Percentiles rank a stretch among this genome's conserved stretches.
Conservation (phyloP, 1,139 yeast genomes). For the Lodderomyces jiufengensis region DNA sequence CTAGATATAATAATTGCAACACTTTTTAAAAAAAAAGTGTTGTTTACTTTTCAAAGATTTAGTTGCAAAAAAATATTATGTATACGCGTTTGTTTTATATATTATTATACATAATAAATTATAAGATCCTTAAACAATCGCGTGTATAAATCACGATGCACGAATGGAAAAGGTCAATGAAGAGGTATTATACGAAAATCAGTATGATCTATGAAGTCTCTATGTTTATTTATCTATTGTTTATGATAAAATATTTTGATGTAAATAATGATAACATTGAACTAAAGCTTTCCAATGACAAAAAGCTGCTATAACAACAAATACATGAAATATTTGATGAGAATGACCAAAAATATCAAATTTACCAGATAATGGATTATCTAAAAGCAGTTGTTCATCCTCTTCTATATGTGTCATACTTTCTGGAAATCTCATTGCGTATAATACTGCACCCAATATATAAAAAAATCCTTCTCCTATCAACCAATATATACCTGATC, state of each 20-base stretch:
- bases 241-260: conserved; percentile 18
- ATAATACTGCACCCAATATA: conserved; percentile 73
- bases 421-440: conserved; percentile 80
- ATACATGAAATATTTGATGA: conserved; percentile 81
- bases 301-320: conserved; percentile 78
- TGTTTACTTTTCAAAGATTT: no score
- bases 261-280: conserved; percentile 55
- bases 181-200: no score
- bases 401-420: conserved; percentile 56
- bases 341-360: conserved; percentile 80
- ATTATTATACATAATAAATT: no score
- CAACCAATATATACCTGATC: conserved; percentile 62
- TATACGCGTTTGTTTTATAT: no score
- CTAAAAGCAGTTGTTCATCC: conserved; percentile 16
- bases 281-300: conserved; percentile 69
- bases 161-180: no score
- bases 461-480: conserved; percentile 68
- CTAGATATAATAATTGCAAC: no score
- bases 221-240: no score
- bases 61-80: no score
- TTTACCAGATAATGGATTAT: conserved; percentile 23
- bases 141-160: no score
- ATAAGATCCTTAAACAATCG: no score
- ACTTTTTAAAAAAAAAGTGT: no score
- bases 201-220: no score